Conservation (phyloP, 192 early-diverging fungal species). For the Podila epigama region DNA sequence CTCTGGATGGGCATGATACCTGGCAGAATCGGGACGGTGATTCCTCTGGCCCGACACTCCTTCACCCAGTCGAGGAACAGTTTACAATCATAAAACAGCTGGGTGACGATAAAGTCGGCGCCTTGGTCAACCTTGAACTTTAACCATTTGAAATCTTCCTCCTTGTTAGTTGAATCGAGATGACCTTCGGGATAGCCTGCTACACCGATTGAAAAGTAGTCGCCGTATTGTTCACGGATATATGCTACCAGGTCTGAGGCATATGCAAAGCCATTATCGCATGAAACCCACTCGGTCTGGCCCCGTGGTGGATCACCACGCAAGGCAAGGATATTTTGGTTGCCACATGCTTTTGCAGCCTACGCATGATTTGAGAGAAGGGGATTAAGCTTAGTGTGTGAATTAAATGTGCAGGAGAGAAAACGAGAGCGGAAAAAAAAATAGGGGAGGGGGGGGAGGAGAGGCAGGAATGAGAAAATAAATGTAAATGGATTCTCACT, state of each 20-base stretch:
- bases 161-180: slow-evolving; percentile 73
- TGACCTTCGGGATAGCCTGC: slow-evolving; percentile 98
- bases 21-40: slow-evolving; percentile 87
- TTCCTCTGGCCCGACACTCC: slow-evolving; percentile 76
- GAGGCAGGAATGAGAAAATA: not conserved
- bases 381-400: not conserved
- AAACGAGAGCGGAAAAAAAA: not conserved
- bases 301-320: slow-evolving; percentile 94
- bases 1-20: slow-evolving; percentile 98
- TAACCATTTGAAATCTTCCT: slow-evolving; percentile 81
- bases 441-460: not conserved
- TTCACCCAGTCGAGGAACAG: slow-evolving; percentile 84
- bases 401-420: too few species aligned
- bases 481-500: slow-evolving; percentile 42
- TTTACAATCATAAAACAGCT: slow-evolving; percentile 95
- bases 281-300: slow-evolving; percentile 79
- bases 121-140: slow-evolving; percentile 93
- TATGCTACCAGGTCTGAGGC: slow-evolving; percentile 91
- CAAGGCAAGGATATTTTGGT: slow-evolving; percentile 96
- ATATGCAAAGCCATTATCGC: slow-evolving; percentile 88
- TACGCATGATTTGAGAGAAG: slow-evolving; percentile 13
- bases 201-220: slow-evolving; percentile 96
- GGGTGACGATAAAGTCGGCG: slow-evolving; percentile 93
- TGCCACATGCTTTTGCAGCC: slow-evolving; percentile 89
- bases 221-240: slow-evolving; percentile 88